A percentile compares a stretch with the other conserved stretches of the same genome.
Evolutionary conservation across 2,329 filamentous ascomycete species (phyloP).

Genomic region (Colletotrichum simmondsii): DNA sequence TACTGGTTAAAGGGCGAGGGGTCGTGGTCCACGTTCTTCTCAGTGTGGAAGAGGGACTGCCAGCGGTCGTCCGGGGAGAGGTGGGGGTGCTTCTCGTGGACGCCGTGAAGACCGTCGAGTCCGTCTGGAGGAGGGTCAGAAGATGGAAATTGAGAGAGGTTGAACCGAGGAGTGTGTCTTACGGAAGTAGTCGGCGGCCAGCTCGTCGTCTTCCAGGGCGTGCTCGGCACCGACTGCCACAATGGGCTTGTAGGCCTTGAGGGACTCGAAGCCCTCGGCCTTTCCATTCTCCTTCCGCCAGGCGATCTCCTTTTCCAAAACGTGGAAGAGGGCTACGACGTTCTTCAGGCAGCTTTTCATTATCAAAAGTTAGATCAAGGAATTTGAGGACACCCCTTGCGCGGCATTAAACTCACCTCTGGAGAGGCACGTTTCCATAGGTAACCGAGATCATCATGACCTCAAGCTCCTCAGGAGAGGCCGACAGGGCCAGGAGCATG

Average conservation of each 20-base stretch:
- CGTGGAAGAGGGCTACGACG: constrained; percentile 88
- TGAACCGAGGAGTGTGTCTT: constrained; percentile 45
- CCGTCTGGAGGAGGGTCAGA: constrained; percentile 65
- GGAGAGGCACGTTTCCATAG: constrained; percentile 91
- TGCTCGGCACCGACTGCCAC: constrained; percentile 89
- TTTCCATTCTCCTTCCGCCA: constrained; percentile 81
- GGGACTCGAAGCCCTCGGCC: constrained; percentile 76
- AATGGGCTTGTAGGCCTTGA: constrained; percentile 80
- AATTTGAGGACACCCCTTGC: not conserved
- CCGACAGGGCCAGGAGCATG: constrained; percentile 85
- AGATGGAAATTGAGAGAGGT: not conserved
- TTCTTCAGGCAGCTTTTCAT: constrained; percentile 84
- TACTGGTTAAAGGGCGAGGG: constrained; percentile 58
- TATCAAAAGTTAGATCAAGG: not conserved
- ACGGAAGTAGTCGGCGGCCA: constrained; percentile 92
- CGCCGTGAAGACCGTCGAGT: constrained; percentile 79
- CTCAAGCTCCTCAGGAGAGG: constrained; percentile 85
- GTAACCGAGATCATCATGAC: constrained; percentile 88
- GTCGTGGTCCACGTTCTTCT: constrained; percentile 39
- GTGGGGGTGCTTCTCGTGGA: constrained; percentile 80
- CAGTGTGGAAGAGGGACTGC: constrained; percentile 72
- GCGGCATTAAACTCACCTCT: constrained; percentile 66
- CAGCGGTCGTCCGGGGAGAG: constrained; percentile 80
- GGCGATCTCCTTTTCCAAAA: constrained; percentile 86
- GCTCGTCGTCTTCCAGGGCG: constrained; percentile 83